A percentile compares a stretch with the other conserved stretches of the same genome.
These are phyloP conservation scores for Sambucus nigra DNA, from an alignment of 129 eudicot genomes.

Conservation along the genomic window DNA sequence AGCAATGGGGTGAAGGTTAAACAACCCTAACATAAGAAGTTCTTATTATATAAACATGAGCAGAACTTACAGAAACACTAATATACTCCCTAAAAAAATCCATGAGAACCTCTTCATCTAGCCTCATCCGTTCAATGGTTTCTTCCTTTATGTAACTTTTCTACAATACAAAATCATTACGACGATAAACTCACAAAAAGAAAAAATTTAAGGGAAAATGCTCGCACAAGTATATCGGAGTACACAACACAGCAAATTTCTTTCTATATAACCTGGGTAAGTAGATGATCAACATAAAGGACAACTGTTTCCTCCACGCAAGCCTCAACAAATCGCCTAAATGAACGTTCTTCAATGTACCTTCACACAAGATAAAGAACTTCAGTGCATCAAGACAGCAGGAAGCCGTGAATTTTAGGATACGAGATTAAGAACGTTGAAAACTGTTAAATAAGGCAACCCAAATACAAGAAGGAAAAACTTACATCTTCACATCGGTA, in stretches of 20 bases:
- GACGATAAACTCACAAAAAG: not conserved
- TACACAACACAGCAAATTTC: not conserved
- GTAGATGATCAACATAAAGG: conserved; percentile 81
- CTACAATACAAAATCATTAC: conserved; percentile 29
- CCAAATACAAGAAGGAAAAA: conserved; percentile 1
- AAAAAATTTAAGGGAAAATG: not conserved
- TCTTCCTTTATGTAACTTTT: conserved; percentile 93
- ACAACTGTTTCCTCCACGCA: conserved; percentile 90
- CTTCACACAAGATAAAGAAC: conserved; percentile 16
- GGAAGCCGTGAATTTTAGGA: not conserved
- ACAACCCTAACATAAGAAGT: no score
- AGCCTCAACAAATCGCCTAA: conserved; percentile 85
- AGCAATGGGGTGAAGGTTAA: no score
- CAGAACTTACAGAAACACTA: conserved; percentile 65
- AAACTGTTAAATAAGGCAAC: not conserved
- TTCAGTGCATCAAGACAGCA: not conserved
- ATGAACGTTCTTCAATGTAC: conserved; percentile 97
- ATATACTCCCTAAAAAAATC: conserved; percentile 93
- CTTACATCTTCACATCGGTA: conserved; percentile 87
- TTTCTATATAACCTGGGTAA: conserved; percentile 53
- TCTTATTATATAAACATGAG: conserved; percentile 5
- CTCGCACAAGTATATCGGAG: not conserved
- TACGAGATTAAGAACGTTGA: not conserved
- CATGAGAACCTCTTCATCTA: conserved; percentile 93
- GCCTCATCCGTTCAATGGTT: conserved; percentile 94